phyloP scores from a whole-genome alignment of 2,329 filamentous ascomycete genomes.

The Lecanicillium sp. region DNA sequence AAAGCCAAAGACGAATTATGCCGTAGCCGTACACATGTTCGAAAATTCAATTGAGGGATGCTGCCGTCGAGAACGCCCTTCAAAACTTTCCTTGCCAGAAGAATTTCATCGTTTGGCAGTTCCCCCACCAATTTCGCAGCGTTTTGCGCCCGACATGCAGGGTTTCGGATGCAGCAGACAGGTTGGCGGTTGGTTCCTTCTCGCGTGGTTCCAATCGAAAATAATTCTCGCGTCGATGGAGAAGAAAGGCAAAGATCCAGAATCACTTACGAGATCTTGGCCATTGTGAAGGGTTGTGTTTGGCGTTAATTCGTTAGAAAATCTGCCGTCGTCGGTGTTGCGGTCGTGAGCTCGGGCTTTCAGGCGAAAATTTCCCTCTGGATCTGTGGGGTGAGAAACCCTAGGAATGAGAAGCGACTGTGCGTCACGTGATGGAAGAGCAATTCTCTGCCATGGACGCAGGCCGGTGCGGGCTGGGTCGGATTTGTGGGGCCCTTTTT shows the following conservation, averaged over 20 bases:
- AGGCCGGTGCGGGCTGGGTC: too few species aligned
- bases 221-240: conserved; percentile 11
- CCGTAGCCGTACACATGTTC: too few species aligned
- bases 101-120: background rate
- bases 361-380: conserved; percentile 24
- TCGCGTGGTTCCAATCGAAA: conserved; percentile 9
- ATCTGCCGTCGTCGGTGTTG: conserved; percentile 27
- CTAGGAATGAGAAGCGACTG: conserved; percentile 20
- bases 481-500: too few species aligned
- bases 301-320: conserved; percentile 31
- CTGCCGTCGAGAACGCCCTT: too few species aligned
- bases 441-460: conserved; percentile 2
- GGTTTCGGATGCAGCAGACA: background rate
- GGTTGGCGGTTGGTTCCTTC: too few species aligned
- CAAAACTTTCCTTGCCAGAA: too few species aligned
- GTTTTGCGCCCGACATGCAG: background rate
- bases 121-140: background rate
- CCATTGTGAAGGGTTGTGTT: conserved; percentile 48
- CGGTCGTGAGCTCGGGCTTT: conserved; percentile 27
- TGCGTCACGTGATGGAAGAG: conserved; percentile 5
- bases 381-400: conserved; percentile 33
- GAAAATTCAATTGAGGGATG: too few species aligned
- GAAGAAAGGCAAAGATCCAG: conserved; percentile 7
- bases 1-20: too few species aligned
- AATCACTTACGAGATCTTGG: conserved; percentile 53